Percentiles rank a stretch among this genome's conserved stretches.
Conservation (phyloP, 2,329 filamentous ascomycete genomes). For the Immersiporthe knoxdaviesiana region DNA sequence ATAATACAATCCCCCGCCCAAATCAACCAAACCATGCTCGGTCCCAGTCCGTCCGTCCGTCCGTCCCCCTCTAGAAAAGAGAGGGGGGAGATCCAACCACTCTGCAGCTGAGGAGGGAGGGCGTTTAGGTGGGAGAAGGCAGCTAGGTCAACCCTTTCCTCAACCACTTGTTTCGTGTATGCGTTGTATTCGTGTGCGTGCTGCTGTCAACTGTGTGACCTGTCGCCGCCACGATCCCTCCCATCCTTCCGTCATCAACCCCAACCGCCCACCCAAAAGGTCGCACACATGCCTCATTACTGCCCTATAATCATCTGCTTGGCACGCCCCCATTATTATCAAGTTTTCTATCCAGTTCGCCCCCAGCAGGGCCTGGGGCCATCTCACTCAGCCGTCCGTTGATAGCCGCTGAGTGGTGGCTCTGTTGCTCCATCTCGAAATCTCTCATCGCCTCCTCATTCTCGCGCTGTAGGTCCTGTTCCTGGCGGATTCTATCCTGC, state of each 20-base stretch:
- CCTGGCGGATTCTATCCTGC: slow-evolving; percentile 38
- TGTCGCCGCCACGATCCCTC: too few relatives aligned
- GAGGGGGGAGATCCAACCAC: not conserved
- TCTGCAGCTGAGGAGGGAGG: not conserved
- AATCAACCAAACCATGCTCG: not conserved
- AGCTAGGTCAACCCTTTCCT: not conserved
- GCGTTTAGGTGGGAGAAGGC: not conserved
- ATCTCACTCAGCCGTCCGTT: slow-evolving; percentile 17
- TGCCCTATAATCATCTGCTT: slow-evolving; percentile 24
- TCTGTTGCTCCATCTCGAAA: slow-evolving; percentile 40
- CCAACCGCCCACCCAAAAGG: not conserved
- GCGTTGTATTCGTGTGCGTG: slow-evolving; percentile 8
- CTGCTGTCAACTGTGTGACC: not conserved
- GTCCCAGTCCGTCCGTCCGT: not conserved
- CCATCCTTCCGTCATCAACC: not conserved
- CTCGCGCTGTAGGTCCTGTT: slow-evolving; percentile 42
- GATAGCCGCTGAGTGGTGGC: slow-evolving; percentile 30
- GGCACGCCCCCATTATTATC: slow-evolving; percentile 9
- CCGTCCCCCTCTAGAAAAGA: not conserved
- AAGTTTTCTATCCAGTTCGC: slow-evolving; percentile 17
- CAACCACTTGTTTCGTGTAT: not conserved
- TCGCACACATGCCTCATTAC: slow-evolving; percentile 2
- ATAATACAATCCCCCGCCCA: slow-evolving; percentile 20
- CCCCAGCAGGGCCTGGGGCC: slow-evolving; percentile 6
- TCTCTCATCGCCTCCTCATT: slow-evolving; percentile 45